phyloP scores from a whole-genome alignment of 306 rosid genomes.

The Lathyrus aphaca region DNA sequence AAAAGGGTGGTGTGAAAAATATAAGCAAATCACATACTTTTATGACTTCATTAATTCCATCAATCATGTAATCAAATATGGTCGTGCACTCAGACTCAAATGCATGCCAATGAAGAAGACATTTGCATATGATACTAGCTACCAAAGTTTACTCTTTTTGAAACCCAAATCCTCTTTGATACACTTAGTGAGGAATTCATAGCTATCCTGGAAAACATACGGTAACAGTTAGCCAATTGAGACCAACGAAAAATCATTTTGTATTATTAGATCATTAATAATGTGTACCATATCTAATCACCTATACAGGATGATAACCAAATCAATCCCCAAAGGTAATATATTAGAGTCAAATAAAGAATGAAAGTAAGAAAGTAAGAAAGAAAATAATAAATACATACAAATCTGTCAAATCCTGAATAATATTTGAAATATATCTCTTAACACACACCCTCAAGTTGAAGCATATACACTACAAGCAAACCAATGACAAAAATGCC shows the following conservation, averaged over 20 bases:
- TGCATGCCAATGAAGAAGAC: conserved; percentile 98
- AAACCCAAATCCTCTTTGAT: conserved; percentile 88
- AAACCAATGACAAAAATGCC: too few species aligned
- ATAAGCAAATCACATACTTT: conserved; percentile 56
- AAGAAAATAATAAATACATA: conserved; percentile 4
- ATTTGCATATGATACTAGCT: conserved; percentile 80
- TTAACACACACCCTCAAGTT: neutral
- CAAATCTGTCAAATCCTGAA: neutral
- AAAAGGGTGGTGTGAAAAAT: neutral
- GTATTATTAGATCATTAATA: neutral
- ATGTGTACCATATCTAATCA: neutral
- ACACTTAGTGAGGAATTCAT: conserved; percentile 80
- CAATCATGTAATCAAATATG: conserved; percentile 87
- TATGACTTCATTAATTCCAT: conserved; percentile 77
- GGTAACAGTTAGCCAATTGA: conserved; percentile 24
- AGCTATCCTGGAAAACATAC: conserved; percentile 71
- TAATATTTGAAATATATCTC: neutral
- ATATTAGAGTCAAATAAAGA: neutral
- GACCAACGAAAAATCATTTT: neutral
- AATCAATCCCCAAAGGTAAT: neutral
- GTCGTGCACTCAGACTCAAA: conserved; percentile 93
- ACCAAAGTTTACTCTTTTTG: conserved; percentile 84
- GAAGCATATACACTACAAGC: neutral
- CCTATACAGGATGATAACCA: neutral
- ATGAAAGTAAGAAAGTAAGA: too few species aligned